A percentile compares a stretch with the other conserved stretches of the same genome.
Evolutionary conservation across 345 rosid genomes (phyloP).

Genomic region (Gossypium ekmanianum): DNA sequence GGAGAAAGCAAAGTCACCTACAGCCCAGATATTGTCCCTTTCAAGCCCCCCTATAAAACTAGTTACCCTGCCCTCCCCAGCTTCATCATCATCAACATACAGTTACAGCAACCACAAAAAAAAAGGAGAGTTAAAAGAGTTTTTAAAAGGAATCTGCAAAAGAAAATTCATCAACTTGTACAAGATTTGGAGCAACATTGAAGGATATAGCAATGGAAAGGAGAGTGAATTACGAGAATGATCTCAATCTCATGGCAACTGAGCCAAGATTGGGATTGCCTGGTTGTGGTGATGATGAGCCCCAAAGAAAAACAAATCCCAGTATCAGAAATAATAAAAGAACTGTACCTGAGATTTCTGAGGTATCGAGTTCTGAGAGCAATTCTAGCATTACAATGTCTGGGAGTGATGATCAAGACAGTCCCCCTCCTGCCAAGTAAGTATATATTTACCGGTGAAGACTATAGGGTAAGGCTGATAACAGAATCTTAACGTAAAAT

Average conservation of each 20-base stretch:
- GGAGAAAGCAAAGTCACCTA: not conserved
- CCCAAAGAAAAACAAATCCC: constrained; percentile 20
- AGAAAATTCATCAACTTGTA: not conserved
- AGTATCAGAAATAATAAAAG: constrained; percentile 46
- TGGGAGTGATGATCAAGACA: constrained; percentile 15
- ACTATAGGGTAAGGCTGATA: not conserved
- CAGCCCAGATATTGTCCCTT: not conserved
- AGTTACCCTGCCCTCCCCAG: constrained; percentile 13
- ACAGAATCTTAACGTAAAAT: not conserved
- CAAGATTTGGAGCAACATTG: not conserved
- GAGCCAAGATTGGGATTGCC: constrained; percentile 83
- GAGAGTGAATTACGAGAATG: constrained; percentile 29
- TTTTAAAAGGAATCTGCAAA: not conserved
- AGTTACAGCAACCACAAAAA: too few species aligned
- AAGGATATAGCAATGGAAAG: constrained; percentile 17
- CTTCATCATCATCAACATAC: constrained; percentile 24
- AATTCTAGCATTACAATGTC: constrained; percentile 19
- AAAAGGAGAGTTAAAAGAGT: too few species aligned
- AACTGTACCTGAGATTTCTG: constrained; percentile 34
- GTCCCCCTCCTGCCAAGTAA: constrained; percentile 51
- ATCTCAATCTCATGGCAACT: constrained; percentile 56
- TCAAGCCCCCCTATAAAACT: constrained; percentile 31
- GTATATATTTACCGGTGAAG: constrained; percentile 2
- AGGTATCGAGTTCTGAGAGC: constrained; percentile 16
- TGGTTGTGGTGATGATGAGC: constrained; percentile 39